Percentiles rank a stretch among this genome's conserved stretches.
These are phyloP conservation scores for Phytophthora pisi DNA, from an alignment of 352 stramenopile genomes.

Conservation along the genomic window DNA sequence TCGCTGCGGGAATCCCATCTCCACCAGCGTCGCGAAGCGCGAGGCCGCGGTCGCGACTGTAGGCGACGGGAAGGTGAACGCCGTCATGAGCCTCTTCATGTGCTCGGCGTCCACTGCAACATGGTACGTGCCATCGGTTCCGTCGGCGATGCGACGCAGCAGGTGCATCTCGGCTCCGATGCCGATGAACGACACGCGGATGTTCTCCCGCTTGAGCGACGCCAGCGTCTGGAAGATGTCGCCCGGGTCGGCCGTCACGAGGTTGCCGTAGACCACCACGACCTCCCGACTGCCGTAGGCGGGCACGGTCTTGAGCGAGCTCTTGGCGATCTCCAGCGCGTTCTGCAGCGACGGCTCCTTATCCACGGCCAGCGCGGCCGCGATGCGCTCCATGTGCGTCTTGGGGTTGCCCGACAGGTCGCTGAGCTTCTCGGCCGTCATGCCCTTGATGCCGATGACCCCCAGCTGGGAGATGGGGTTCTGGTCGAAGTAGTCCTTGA, in stretches of 20 bases:
- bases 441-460: slow-evolving; percentile 90
- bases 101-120: slow-evolving; percentile 94
- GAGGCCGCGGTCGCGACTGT: slow-evolving; percentile 74
- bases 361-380: slow-evolving; percentile 63
- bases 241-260: slow-evolving; percentile 96
- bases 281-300: slow-evolving; percentile 90
- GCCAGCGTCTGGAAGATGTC: slow-evolving; percentile 95
- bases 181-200: slow-evolving; percentile 94
- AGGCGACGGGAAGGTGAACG: slow-evolving; percentile 95
- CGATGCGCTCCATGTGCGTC: slow-evolving; percentile 84
- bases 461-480: slow-evolving; percentile 94
- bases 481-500: slow-evolving; percentile 94
- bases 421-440: slow-evolving; percentile 91
- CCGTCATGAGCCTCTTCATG: slow-evolving; percentile 91
- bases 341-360: slow-evolving; percentile 93
- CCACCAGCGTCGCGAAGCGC: slow-evolving; percentile 77
- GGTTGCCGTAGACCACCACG: slow-evolving; percentile 94
- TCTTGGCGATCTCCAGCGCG: slow-evolving; percentile 88
- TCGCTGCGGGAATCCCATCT: slow-evolving; percentile 87
- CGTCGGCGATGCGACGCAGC: slow-evolving; percentile 85
- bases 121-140: slow-evolving; percentile 93
- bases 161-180: slow-evolving; percentile 95
- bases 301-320: slow-evolving; percentile 91
- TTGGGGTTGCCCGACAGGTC: slow-evolving; percentile 91
- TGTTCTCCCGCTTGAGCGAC: slow-evolving; percentile 87